phyloP scores from a whole-genome alignment of 345 rosid species.

The Hypericum androsaemum region DNA sequence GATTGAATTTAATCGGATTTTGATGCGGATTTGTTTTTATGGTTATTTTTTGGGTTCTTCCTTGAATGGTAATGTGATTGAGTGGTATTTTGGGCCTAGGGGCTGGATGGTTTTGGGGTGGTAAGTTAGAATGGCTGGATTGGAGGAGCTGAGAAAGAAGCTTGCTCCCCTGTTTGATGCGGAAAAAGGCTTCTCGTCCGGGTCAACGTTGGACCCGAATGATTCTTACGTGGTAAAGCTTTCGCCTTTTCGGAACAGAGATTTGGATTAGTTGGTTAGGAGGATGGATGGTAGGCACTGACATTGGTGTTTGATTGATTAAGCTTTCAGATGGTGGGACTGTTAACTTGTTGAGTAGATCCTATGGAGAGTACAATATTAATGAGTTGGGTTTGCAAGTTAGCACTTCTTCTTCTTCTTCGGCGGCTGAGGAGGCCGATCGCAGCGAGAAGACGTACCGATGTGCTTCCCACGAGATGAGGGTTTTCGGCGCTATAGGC shows the following conservation, averaged over 20 bases:
- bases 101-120: background rate
- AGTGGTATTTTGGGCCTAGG: too few relatives aligned
- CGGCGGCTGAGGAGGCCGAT: constrained; percentile 48
- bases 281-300: background rate
- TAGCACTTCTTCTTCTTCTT: constrained; percentile 47
- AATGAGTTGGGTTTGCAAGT: constrained; percentile 89
- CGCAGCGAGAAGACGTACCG: constrained; percentile 56
- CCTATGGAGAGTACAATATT: constrained; percentile 86
- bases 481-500: constrained; percentile 84
- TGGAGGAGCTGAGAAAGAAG: constrained; percentile 81
- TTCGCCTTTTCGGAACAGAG: background rate
- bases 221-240: constrained; percentile 63
- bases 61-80: too few relatives aligned
- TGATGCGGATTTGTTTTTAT: too few relatives aligned
- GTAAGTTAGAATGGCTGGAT: constrained; percentile 58
- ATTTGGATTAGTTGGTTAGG: background rate
- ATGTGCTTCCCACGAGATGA: constrained; percentile 93
- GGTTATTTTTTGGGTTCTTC: too few relatives aligned
- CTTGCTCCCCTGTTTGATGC: constrained; percentile 86
- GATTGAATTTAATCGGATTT: too few relatives aligned
- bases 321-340: constrained; percentile 89
- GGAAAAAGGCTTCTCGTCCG: constrained; percentile 75
- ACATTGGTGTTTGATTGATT: constrained; percentile 12
- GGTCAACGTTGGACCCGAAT: constrained; percentile 51
- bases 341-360: constrained; percentile 85